phyloP scores from a whole-genome alignment of 116 monocot species.

The Posidonia oceanica region DNA sequence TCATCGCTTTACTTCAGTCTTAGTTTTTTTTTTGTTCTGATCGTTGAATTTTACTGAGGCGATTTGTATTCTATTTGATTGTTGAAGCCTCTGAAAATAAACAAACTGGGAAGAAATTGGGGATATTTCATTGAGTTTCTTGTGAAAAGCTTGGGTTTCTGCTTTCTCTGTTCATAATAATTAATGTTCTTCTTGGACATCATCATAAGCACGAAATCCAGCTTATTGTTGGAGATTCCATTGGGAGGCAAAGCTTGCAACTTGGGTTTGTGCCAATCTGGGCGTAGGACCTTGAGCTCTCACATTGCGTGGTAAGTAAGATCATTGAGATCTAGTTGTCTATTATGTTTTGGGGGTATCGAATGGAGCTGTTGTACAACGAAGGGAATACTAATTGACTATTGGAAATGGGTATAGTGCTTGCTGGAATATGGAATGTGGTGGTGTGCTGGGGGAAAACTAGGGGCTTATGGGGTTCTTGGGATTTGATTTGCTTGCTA shows the following conservation, averaged over 20 bases:
- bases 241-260: background rate
- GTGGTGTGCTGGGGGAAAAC: background rate
- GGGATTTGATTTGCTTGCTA: background rate
- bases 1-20: background rate
- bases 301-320: background rate
- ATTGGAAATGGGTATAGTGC: background rate
- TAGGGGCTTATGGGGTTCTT: background rate
- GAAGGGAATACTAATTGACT: background rate
- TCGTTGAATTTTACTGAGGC: slow-evolving; percentile 12
- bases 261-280: background rate
- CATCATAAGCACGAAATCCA: background rate
- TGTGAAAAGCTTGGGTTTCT: background rate
- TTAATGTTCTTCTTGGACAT: background rate
- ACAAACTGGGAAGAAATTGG: background rate
- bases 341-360: background rate
- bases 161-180: background rate
- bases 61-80: slow-evolving; percentile 21
- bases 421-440: background rate
- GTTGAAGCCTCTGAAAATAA: slow-evolving; percentile 19
- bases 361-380: background rate
- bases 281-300: background rate
- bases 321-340: background rate
- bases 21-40: background rate
- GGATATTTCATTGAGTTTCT: slow-evolving; percentile 2
- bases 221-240: background rate